These are phyloP conservation scores for Puccinia polysora DNA, from an alignment of 1,284 basidiomycete genomes.

Conservation along the genomic window DNA sequence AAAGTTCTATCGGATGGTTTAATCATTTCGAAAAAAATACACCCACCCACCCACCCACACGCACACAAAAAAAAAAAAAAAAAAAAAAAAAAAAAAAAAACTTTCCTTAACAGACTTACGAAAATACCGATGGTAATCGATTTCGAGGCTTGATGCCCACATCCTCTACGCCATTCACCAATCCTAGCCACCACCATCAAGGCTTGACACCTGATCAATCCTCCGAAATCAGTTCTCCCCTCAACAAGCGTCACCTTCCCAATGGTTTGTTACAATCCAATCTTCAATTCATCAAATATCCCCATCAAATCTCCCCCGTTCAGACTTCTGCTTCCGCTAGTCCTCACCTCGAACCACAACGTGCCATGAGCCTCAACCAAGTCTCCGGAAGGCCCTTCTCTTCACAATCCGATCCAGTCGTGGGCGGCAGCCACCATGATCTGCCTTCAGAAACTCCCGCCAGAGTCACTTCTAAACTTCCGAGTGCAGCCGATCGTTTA, in stretches of 20 bases:
- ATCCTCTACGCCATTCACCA: conserved; percentile 21
- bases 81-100: background rate
- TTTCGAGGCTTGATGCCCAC: conserved; percentile 11
- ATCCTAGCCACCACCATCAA: too few species aligned
- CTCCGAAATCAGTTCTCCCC: conserved; percentile 23
- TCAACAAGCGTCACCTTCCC: conserved; percentile 24
- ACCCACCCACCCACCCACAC: too few species aligned
- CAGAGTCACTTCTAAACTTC: conserved; percentile 7
- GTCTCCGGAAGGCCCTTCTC: background rate
- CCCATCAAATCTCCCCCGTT: background rate
- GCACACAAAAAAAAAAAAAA: too few species aligned
- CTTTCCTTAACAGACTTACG: background rate
- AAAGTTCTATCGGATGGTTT: too few species aligned
- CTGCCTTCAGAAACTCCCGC: conserved; percentile 6
- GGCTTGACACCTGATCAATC: conserved; percentile 16
- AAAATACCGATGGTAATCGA: background rate
- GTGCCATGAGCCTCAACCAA: background rate
- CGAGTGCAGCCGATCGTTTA: conserved; percentile 30
- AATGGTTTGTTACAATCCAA: background rate
- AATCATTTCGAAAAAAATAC: too few species aligned
- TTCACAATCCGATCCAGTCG: conserved; percentile 8
- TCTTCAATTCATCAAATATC: background rate
- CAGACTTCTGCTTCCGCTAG: background rate
- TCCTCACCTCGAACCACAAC: background rate
- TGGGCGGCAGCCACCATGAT: background rate